Evolutionary conservation across 345 rosid genomes (phyloP), one percentile per base, ranked within the genome.

Genomic region (Corchorus olitorius): DNA sequence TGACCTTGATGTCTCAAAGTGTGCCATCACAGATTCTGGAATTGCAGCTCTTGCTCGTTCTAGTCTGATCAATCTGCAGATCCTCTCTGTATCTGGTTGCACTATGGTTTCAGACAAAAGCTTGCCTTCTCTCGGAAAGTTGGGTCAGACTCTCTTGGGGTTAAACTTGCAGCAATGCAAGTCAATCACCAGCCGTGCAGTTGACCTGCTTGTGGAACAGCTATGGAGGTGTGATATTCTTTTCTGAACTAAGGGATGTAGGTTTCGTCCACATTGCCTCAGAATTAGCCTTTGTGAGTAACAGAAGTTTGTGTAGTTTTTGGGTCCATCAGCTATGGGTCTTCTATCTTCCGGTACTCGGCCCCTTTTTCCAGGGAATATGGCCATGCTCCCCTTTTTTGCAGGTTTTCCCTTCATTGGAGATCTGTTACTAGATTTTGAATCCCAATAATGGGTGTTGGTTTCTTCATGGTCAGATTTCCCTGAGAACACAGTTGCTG

Each of bases 141-240:
- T 96, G 81, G 97, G 95, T 68, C 76, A 83, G 61, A 87, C 93
- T 58, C 82, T 96, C 22, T 66, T 88, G 75, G 99, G 99, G 41
- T 81, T 96, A 83, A 92, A 93, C 60, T 86, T 96, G 71, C 92
- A 91, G 81, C 86, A 84, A 60, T 96, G 99, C 89, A 91, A 83
- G n/a, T 82, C 86, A 68, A 83, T 96, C 65, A 90, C 90, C 79
- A 66, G 64, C 76, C 77, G 82, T 65, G 81, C 89, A 6, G 77
- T 90, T 11, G 90, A 87, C 70, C 60, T 85, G 67, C 94, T 96
- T 39, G 82, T 87, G 72, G 91, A 90, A 75, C 86, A 81, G 67
- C 83, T 93, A 64, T 93, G 94, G 92, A 89, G 86, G 80, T 96
- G 97, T 35, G 97, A 96, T 75, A 87, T 93, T 87, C 95, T 96